These are phyloP conservation scores for Nicotiana sylvestris DNA, from an alignment of 257 asterid species.

Conservation along the genomic window DNA sequence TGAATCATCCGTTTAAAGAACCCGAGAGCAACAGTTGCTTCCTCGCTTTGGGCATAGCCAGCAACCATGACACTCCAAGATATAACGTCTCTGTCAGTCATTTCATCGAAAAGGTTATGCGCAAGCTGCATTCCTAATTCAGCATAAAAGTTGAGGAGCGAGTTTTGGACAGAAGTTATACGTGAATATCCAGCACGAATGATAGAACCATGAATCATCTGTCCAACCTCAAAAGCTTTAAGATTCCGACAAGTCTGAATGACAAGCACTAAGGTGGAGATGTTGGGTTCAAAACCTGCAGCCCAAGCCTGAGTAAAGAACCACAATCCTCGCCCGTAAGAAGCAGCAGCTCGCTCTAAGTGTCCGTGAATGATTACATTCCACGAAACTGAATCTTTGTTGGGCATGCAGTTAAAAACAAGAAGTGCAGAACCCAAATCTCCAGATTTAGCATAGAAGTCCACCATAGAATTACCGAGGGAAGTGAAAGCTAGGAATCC, in stretches of 20 bases:
- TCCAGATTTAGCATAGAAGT: constrained; percentile 70
- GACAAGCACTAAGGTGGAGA: constrained; percentile 67
- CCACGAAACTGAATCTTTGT: constrained; percentile 78
- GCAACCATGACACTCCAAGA: constrained; percentile 78
- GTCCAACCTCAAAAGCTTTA: constrained; percentile 35
- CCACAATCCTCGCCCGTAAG: constrained; percentile 40
- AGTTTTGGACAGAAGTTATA: constrained; percentile 59
- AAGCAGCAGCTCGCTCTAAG: constrained; percentile 34
- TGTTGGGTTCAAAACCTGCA: constrained; percentile 62
- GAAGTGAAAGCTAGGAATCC: constrained; percentile 58
- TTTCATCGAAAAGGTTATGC: constrained; percentile 59
- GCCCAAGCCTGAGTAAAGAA: constrained; percentile 50
- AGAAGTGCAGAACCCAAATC: constrained; percentile 35
- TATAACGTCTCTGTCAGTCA: constrained; percentile 62
- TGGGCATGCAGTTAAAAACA: constrained; percentile 43
- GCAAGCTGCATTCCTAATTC: constrained; percentile 53
- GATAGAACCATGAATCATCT: constrained; percentile 51
- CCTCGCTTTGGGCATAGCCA: constrained; percentile 42
- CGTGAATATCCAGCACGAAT: constrained; percentile 50
- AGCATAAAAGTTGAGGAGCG: constrained; percentile 57
- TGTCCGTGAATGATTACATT: constrained; percentile 65
- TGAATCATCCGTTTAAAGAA: constrained; percentile 51
- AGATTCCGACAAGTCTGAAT: constrained; percentile 53
- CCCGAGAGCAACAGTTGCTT: constrained; percentile 35
- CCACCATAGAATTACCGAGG: constrained; percentile 61